phyloP scores from a whole-genome alignment of 257 asterid species.

The Eucommia ulmoides region DNA sequence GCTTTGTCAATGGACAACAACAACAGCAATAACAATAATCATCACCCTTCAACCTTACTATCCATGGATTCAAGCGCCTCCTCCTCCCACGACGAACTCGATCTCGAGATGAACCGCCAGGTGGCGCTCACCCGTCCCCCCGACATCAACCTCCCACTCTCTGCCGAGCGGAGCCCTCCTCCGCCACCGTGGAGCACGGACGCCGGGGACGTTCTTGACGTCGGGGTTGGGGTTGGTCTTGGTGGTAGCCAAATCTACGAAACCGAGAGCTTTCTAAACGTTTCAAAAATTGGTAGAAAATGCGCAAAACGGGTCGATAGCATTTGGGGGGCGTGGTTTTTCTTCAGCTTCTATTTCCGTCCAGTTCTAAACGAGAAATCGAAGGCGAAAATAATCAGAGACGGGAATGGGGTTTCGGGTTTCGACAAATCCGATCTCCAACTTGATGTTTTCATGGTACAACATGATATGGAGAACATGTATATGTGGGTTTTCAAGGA shows the following conservation, averaged over 20 bases:
- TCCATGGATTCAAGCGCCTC: slow-evolving; percentile 63
- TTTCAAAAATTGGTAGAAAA: background rate
- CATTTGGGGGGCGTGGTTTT: background rate
- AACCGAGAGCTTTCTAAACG: slow-evolving; percentile 20
- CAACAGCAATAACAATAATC: too few species aligned
- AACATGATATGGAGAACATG: background rate
- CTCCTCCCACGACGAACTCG: slow-evolving; percentile 7
- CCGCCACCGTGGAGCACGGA: background rate
- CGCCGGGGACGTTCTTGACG: background rate
- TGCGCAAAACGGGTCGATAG: background rate
- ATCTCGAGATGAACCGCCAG: slow-evolving; percentile 7
- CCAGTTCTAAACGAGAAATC: background rate
- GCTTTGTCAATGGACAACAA: background rate
- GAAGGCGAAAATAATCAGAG: background rate
- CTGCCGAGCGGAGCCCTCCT: slow-evolving; percentile 1
- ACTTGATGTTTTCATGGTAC: background rate
- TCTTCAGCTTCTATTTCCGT: background rate
- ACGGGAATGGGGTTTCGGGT: background rate
- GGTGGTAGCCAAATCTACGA: background rate
- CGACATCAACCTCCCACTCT: slow-evolving; percentile 6
- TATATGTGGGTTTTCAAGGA: slow-evolving; percentile 1
- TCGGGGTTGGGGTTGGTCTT: too few species aligned
- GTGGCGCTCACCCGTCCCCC: slow-evolving; percentile 8
- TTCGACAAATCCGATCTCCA: background rate
- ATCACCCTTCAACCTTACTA: slow-evolving; percentile 61